Conservation (phyloP, 495 filamentous ascomycete genomes). For the Annulohypoxylon stygium region DNA sequence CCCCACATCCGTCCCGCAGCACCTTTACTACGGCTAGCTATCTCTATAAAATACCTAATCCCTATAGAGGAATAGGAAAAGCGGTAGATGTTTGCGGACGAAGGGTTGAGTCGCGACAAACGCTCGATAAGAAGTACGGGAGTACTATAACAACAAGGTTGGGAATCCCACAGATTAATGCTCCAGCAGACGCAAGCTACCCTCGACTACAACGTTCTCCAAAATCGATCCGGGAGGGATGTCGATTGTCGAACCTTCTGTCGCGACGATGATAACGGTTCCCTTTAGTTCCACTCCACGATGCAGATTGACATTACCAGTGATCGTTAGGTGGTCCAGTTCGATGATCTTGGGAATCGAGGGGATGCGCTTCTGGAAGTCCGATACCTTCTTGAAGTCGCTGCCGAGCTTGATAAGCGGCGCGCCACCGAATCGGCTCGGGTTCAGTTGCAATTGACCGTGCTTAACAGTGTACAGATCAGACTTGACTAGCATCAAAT, state of each 20-base stretch:
- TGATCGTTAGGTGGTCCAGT: conserved; percentile 97
- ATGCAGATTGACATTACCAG: conserved; percentile 94
- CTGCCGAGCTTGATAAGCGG: conserved; percentile 98
- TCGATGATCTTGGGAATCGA: conserved; percentile 98
- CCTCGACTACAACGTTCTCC: conserved; percentile 99
- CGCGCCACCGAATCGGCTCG: conserved; percentile 95
- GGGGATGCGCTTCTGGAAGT: conserved; percentile 97
- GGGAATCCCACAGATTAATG: conserved; percentile 69
- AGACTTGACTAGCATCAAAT: conserved; percentile 99
- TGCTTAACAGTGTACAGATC: conserved; percentile 99
- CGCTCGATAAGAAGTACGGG: conserved; percentile 15
- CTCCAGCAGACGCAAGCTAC: conserved; percentile 93
- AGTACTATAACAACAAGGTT: conserved; percentile 7
- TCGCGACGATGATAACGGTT: conserved; percentile 99
- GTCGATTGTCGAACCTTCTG: conserved; percentile 97
- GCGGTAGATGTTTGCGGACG: neutral
- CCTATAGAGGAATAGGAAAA: conserved; percentile 2
- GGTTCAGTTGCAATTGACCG: conserved; percentile 96
- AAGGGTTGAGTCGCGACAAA: neutral
- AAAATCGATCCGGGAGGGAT: conserved; percentile 95
- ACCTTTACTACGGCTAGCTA: neutral
- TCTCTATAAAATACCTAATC: conserved; percentile 25
- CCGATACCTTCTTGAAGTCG: conserved; percentile 99
- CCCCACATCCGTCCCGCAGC: conserved; percentile 4
- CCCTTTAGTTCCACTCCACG: conserved; percentile 96